These are phyloP conservation scores for Diddensiella santjacobensis DNA, from an alignment of 805 yeast species.

Conservation along the genomic window DNA sequence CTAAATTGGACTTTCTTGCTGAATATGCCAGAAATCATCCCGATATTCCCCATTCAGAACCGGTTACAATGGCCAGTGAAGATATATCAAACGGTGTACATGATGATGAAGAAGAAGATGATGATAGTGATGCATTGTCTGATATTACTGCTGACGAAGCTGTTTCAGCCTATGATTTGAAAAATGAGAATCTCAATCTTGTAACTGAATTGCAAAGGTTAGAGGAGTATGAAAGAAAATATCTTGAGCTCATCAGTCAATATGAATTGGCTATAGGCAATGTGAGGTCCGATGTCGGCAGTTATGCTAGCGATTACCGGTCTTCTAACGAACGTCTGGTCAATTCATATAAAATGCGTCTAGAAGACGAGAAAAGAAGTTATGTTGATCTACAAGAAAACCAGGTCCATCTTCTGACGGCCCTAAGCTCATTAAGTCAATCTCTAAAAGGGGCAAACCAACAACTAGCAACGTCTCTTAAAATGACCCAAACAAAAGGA, in stretches of 20 bases:
- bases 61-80: neutral
- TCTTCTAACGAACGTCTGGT: conserved; percentile 8
- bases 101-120: conserved; percentile 13
- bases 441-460: conserved; percentile 4
- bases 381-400: conserved; percentile 12
- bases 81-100: neutral
- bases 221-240: conserved; percentile 17
- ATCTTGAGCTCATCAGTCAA: conserved; percentile 11
- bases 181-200: conserved; percentile 17
- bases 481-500: neutral
- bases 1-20: conserved; percentile 20
- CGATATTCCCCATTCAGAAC: neutral
- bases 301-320: conserved; percentile 12
- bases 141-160: conserved; percentile 3
- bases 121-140: conserved; percentile 11
- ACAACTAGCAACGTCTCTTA: neutral
- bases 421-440: conserved; percentile 5
- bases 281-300: conserved; percentile 8
- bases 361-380: conserved; percentile 18
- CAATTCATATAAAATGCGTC: conserved; percentile 17
- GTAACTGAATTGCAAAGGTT: conserved; percentile 21
- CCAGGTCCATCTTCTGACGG: conserved; percentile 9
- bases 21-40: conserved; percentile 5
- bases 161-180: neutral
- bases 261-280: conserved; percentile 19